Evolutionary conservation across 805 yeast genomes (phyloP), one percentile per base, ranked within the genome.

Genomic region (Myxozyma neotropica): DNA sequence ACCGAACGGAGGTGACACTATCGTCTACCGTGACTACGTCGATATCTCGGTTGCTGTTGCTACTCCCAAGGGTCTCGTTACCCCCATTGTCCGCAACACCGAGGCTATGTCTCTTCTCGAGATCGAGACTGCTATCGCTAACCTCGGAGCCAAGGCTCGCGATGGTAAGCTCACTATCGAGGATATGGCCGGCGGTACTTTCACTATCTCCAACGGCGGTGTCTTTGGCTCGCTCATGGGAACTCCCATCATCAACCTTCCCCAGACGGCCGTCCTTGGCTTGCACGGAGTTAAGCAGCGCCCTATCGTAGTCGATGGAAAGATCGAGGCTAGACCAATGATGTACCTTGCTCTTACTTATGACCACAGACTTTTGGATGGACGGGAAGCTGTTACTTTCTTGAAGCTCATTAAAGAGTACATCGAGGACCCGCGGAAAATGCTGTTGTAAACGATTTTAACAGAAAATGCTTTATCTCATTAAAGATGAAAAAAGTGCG

Each of bases 151-250:
- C 73, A 93, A 90, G 80, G 99, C 99, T 65, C 89, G 98, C 77
- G 98, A 93, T 74, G 94, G 94, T 72, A 92, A 94, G 80, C 83
- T 94, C 73, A 89, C 97, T 57, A 78, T 94, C 67, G 99, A 94
- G 81, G 99, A 94, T 77, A 93, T 94, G 98, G 83, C 97, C 63
- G 99, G 99, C 76, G 99, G 99, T 77, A 92, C 98, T 61, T 92
- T 94, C 82, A 94, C 99, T 72, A 94, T 94, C 71, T 94, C 98
- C 57, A 94, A 94, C 80, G 99, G 99, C 75, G 99, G 99, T 77
- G 97, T 94, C 59, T 94, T 94, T 72, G 99, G 99, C 66, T 94
- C 98, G 26, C 81, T 94, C 68, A 90, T 88, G 76, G 99, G 99
- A 75, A 94, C 99, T 54, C 99, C 99, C 72, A 94, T 94, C 77